A percentile compares a stretch with the other conserved stretches of the same genome.
phyloP scores from a whole-genome alignment of 208 protist species.

The Trypanosoma mega region DNA sequence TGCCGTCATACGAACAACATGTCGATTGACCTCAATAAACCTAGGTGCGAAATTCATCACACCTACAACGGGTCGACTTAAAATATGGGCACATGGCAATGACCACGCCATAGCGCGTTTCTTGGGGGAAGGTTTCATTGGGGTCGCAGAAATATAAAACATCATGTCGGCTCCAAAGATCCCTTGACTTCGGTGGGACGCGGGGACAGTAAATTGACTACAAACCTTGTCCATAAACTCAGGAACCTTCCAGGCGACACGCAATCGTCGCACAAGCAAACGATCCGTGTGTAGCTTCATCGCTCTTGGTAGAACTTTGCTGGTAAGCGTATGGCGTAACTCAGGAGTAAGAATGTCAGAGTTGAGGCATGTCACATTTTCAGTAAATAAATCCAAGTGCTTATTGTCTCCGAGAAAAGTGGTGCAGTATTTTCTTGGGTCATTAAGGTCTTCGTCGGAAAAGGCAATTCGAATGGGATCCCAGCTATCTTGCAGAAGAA shows the following conservation, averaged over 20 bases:
- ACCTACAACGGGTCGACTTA: constrained; percentile 6
- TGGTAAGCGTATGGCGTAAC: constrained; percentile 24
- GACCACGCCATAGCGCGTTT: constrained; percentile 7
- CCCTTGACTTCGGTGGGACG: neutral
- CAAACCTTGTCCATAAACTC: constrained; percentile 1
- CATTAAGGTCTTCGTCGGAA: constrained; percentile 32
- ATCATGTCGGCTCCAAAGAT: constrained; percentile 18
- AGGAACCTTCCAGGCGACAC: neutral
- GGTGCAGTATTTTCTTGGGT: constrained; percentile 43
- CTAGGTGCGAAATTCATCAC: constrained; percentile 14
- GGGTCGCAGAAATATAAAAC: constrained; percentile 25
- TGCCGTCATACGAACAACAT: neutral
- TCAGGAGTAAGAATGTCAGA: constrained; percentile 34
- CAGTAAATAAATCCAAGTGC: constrained; percentile 18
- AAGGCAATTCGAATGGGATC: constrained; percentile 40
- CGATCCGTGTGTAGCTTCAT: constrained; percentile 48
- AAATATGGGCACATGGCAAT: neutral
- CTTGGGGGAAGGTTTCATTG: no score
- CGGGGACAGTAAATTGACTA: constrained; percentile 19
- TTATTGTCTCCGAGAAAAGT: no score
- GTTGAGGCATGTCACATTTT: constrained; percentile 11
- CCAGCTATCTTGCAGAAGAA: constrained; percentile 8
- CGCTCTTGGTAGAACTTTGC: constrained; percentile 37
- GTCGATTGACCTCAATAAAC: neutral
- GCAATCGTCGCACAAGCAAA: neutral